These are phyloP conservation scores for Stemphylium beticola DNA, from an alignment of 2,329 filamentous ascomycete genomes.

Conservation along the genomic window DNA sequence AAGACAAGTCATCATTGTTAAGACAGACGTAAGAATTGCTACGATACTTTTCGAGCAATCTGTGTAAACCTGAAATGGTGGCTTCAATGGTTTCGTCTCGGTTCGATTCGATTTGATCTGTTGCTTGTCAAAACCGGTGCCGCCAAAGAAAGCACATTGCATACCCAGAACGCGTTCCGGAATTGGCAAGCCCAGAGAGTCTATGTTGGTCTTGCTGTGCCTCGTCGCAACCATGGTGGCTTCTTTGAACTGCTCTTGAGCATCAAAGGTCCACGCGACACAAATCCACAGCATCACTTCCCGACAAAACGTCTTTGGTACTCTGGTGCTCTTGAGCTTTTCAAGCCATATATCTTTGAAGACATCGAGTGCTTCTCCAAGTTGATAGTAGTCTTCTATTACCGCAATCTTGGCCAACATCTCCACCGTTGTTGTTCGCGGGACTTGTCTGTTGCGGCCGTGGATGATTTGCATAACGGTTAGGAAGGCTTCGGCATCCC, in stretches of 20 bases:
- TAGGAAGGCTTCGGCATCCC: constrained; percentile 1
- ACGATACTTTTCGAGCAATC: not conserved
- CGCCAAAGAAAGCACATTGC: not conserved
- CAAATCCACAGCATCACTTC: constrained; percentile 1
- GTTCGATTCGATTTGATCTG: not conserved
- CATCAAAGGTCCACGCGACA: not conserved
- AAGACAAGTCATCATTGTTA: not conserved
- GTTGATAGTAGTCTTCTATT: not conserved
- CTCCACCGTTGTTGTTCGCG: not conserved
- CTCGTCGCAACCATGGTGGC: not conserved
- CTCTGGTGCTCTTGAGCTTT: not conserved
- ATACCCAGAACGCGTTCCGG: not conserved
- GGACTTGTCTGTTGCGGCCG: not conserved
- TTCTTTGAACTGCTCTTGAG: not conserved
- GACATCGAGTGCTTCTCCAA: not conserved
- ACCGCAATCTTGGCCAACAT: constrained; percentile 4
- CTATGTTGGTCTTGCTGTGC: not conserved
- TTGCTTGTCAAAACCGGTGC: not conserved
- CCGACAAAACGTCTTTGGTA: not conserved
- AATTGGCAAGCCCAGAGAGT: not conserved
- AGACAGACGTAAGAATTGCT: not conserved
- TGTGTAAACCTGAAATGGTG: not conserved
- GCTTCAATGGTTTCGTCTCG: not conserved
- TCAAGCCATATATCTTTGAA: not conserved
- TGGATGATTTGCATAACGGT: not conserved